Evolutionary conservation across 164 flowering plant species (phyloP).

Genomic region (Pachysandra terminalis): DNA sequence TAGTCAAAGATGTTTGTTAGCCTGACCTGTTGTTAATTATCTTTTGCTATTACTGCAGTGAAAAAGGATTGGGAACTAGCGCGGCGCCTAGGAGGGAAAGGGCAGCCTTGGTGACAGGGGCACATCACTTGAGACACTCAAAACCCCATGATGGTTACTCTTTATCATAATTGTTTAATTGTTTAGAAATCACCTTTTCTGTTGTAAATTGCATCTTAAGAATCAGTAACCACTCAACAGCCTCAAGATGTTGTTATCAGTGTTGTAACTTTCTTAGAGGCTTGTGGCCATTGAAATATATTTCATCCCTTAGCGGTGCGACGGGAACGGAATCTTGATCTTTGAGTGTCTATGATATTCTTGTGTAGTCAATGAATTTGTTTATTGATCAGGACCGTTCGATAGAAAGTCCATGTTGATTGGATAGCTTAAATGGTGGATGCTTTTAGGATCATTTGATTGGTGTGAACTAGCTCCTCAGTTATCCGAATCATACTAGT

Average conservation of each 20-base stretch:
- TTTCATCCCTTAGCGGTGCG: background rate
- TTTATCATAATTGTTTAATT: background rate
- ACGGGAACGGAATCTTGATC: background rate
- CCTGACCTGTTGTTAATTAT: background rate
- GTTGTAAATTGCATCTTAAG: background rate
- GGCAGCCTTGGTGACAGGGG: conserved; percentile 45
- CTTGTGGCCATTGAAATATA: background rate
- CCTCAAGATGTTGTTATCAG: too few relatives aligned
- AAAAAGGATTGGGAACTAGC: conserved; percentile 69
- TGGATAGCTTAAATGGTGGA: too few relatives aligned
- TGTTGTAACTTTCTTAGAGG: background rate
- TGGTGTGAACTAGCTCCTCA: too few relatives aligned
- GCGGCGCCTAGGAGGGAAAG: conserved; percentile 61
- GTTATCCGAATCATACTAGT: too few relatives aligned
- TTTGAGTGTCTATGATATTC: too few relatives aligned
- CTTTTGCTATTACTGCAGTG: conserved; percentile 32
- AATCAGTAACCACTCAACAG: background rate
- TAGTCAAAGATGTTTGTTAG: background rate
- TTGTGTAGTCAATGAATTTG: too few relatives aligned
- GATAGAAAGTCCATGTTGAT: too few relatives aligned
- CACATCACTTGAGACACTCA: background rate
- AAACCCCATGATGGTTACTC: background rate
- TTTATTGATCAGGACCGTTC: too few relatives aligned
- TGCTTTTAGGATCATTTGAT: too few relatives aligned
- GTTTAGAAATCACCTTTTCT: background rate